phyloP scores from a whole-genome alignment of 768 basidiomycete species.

The Serendipita sp. region DNA sequence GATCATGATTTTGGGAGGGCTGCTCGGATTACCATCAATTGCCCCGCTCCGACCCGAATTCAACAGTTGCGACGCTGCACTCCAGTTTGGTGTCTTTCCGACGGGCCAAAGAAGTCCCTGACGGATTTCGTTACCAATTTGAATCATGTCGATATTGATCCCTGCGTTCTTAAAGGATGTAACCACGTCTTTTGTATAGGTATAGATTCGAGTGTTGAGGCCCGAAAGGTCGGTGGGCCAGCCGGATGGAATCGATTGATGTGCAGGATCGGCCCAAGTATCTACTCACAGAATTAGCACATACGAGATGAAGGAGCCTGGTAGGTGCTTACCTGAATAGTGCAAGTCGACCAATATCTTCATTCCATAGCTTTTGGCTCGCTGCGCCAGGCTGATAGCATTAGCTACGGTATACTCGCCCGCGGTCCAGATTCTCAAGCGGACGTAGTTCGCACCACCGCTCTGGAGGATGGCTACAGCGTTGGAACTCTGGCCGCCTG shows the following conservation, averaged over 20 bases:
- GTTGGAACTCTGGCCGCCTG: neutral
- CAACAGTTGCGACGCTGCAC: constrained; percentile 39
- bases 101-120: constrained; percentile 47
- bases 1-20: constrained; percentile 29
- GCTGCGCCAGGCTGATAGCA: constrained; percentile 37
- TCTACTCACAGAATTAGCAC: neutral
- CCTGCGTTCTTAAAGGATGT: constrained; percentile 37
- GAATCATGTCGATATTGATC: constrained; percentile 36
- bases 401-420: constrained; percentile 36
- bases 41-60: constrained; percentile 45
- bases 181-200: constrained; percentile 38
- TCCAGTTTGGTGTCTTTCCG: constrained; percentile 38
- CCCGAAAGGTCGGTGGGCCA: constrained; percentile 38
- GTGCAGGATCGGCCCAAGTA: constrained; percentile 50
- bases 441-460: constrained; percentile 41
- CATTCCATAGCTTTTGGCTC: constrained; percentile 42
- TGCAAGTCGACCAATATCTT: constrained; percentile 41
- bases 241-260: constrained; percentile 40
- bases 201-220: constrained; percentile 42
- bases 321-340: constrained; percentile 18
- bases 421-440: constrained; percentile 49
- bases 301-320: neutral
- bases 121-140: constrained; percentile 54
- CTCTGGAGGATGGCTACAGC: constrained; percentile 30
- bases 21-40: constrained; percentile 21